Base-by-base conservation (phyloP, 2,329 filamentous ascomycete species). In the Fusarium domesticum region DNA sequence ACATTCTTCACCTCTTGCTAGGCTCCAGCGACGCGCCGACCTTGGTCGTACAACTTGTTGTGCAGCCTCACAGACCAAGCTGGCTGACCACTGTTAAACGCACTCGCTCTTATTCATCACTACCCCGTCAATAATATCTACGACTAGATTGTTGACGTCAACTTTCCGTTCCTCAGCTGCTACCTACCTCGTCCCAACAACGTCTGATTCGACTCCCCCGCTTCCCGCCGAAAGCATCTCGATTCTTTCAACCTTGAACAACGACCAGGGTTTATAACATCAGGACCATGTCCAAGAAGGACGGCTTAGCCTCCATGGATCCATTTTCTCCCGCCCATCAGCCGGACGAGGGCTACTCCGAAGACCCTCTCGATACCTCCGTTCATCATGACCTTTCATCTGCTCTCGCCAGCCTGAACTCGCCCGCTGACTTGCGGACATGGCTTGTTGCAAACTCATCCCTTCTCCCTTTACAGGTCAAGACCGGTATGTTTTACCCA, bases 331-430 rank as follows among this genome's bases (percentile, higher is more conserved):
- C 78, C 54, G 73, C 65, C 14, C 73, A 76, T 47, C 74, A 83
- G 64, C 78, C 89, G 46, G 89, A 95, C 70, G 89, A 95, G 70
- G 89, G 89, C 59, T 95, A 93, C 65, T 91, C 88, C 6, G 88
- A 93, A 64, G 87, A 91, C 55, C 78, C 78, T 46, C 67, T 82
- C 40, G 76, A 74, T 53, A 68, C 73, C 10, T 63, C 66, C 42
- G 55, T 61, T 6, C 56, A 60, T 56, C 56, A 57, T 57, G 58
- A 61, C 51, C 43, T 69, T 49, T 49, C 68, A 51, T 54, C 50
- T 18, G 45, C 61, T 6, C 59, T 72, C 36, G 58, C 65, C 12
- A 62, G 64, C 36, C 57, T 68, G 40, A 66, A 63, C 45, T 69
- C 70, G 6, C 63, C 67, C 33, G 63, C 67, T 19, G 74, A 77